Conservation (phyloP, 1,284 basidiomycete species). For the Heterobasidion occidentale region DNA sequence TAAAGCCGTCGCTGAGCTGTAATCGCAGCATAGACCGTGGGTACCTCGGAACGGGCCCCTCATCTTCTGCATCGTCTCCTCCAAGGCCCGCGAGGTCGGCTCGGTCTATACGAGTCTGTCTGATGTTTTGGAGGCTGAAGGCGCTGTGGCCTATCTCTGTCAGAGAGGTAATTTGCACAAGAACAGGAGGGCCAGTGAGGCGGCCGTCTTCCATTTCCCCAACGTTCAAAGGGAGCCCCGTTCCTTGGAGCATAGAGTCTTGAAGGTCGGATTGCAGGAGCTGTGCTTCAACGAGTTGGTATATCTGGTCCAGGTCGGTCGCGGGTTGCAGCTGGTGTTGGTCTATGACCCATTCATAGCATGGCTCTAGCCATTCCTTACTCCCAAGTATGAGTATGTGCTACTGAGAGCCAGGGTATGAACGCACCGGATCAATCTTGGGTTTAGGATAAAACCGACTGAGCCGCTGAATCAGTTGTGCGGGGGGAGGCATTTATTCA, state of each 20-base stretch:
- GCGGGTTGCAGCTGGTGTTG: conserved; percentile 40
- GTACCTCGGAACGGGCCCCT: conserved; percentile 67
- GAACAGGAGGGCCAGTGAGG: conserved; percentile 37
- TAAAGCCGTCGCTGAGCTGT: conserved; percentile 58
- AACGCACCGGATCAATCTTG: conserved; percentile 16
- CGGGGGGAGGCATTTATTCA: background rate
- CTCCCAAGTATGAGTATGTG: background rate
- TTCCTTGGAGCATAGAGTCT: conserved; percentile 60
- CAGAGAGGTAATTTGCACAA: conserved; percentile 64
- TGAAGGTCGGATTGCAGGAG: conserved; percentile 62
- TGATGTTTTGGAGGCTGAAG: conserved; percentile 54
- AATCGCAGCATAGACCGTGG: conserved; percentile 63
- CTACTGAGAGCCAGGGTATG: background rate
- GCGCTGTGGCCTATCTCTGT: conserved; percentile 74
- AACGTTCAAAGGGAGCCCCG: conserved; percentile 52
- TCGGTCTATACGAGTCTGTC: conserved; percentile 56
- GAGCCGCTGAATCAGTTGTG: conserved; percentile 17
- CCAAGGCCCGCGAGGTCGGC: conserved; percentile 37
- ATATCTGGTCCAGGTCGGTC: conserved; percentile 37
- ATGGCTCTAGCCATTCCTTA: conserved; percentile 68
- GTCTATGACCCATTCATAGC: conserved; percentile 52
- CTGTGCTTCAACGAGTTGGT: conserved; percentile 48
- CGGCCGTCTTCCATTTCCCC: conserved; percentile 24
- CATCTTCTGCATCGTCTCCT: conserved; percentile 54
- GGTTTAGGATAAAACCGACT: conserved; percentile 19